Conservation (phyloP, 116 monocot species). For the Papilionanthe hybrid region DNA sequence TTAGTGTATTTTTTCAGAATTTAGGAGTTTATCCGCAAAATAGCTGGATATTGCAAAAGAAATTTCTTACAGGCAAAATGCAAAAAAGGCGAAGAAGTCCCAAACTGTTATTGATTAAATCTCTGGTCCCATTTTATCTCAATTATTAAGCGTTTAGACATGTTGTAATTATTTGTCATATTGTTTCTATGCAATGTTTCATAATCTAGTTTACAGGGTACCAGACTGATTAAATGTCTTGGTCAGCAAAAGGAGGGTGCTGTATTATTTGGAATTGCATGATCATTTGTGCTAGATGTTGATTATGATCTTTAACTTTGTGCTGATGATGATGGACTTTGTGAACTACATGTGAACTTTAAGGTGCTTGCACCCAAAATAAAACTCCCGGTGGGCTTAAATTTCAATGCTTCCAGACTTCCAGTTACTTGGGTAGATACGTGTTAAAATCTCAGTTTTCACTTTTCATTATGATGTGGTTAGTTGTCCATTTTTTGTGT, state of each 20-base stretch:
- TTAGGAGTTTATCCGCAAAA: background rate
- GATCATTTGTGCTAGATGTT: background rate
- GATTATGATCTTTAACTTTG: background rate
- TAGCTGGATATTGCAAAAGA: background rate
- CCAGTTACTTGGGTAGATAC: background rate
- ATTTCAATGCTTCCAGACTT: too few species aligned
- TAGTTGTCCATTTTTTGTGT: background rate
- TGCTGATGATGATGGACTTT: background rate
- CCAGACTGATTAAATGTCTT: background rate
- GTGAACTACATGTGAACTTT: background rate
- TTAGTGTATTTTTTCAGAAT: background rate
- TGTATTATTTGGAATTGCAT: background rate
- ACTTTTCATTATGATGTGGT: background rate
- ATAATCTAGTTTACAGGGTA: background rate
- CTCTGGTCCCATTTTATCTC: background rate
- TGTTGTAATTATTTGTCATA: background rate
- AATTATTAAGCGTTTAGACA: background rate
- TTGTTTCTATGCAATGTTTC: background rate
- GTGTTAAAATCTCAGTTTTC: background rate
- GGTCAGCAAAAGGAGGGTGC: background rate
- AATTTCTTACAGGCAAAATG: background rate
- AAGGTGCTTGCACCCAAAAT: background rate
- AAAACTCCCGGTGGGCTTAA: too few species aligned
- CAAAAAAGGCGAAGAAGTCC: background rate
- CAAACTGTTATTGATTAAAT: background rate